Percentiles rank a stretch among this genome's conserved stretches.
phyloP scores from a whole-genome alignment of 768 basidiomycete genomes.

The Lyophyllum semitale region DNA sequence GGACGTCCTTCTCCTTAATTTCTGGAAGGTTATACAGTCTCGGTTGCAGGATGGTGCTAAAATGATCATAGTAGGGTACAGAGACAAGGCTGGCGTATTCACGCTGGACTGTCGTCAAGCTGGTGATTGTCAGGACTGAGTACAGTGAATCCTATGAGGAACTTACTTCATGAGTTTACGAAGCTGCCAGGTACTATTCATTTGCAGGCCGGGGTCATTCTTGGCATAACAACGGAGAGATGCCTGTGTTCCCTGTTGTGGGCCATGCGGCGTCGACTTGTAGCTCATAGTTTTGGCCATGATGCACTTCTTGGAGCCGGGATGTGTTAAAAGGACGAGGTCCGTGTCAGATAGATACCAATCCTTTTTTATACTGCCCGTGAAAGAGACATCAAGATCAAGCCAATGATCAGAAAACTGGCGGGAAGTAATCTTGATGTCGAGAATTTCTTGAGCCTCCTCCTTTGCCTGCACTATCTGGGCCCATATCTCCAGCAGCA shows the following conservation, averaged over 20 bases:
- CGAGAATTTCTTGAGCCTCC: conserved; percentile 51
- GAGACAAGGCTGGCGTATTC: conserved; percentile 89
- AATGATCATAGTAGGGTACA: conserved; percentile 81
- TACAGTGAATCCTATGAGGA: background rate
- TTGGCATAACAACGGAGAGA: conserved; percentile 57
- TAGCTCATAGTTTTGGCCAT: conserved; percentile 66
- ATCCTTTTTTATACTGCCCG: conserved; percentile 59
- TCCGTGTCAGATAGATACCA: conserved; percentile 85
- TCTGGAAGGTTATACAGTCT: conserved; percentile 48
- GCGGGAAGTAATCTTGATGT: conserved; percentile 67
- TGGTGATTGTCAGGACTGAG: conserved; percentile 30
- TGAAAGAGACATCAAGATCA: conserved; percentile 71
- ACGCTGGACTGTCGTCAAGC: conserved; percentile 87
- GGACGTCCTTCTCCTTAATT: conserved; percentile 53
- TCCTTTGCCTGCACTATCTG: conserved; percentile 82
- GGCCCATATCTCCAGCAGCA: conserved; percentile 90
- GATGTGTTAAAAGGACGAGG: conserved; percentile 74
- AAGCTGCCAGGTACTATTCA: conserved; percentile 70
- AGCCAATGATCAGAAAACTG: conserved; percentile 81
- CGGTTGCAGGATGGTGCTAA: conserved; percentile 69
- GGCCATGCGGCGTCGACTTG: conserved; percentile 37
- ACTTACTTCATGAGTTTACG: conserved; percentile 82
- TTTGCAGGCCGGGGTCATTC: conserved; percentile 61
- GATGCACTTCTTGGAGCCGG: conserved; percentile 50
- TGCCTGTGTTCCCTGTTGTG: conserved; percentile 56